Evolutionary conservation across 2,329 filamentous ascomycete genomes (phyloP).

Genomic region (Geosmithia morbida): DNA sequence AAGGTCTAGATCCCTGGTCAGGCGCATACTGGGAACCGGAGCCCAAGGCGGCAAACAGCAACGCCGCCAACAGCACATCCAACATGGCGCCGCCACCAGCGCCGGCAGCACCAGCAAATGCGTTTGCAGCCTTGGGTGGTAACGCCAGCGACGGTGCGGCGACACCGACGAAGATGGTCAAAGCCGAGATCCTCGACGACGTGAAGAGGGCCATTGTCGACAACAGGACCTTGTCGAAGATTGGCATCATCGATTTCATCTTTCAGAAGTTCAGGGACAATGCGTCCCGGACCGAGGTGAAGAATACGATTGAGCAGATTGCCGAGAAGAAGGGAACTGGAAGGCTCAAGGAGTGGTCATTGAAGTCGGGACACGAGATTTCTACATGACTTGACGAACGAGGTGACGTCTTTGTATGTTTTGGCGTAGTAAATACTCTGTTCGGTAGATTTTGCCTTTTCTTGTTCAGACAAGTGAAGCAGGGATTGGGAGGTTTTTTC

Average conservation of each 20-base stretch:
- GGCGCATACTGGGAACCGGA: constrained; percentile 53
- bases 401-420: no score
- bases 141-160: not conserved
- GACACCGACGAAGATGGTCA: constrained; percentile 15
- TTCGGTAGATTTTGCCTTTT: no score
- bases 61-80: constrained; percentile 4
- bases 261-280: constrained; percentile 21
- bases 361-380: constrained; percentile 23
- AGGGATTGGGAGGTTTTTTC: no score
- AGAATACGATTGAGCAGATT: constrained; percentile 24
- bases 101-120: constrained; percentile 17
- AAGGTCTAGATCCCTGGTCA: constrained; percentile 1
- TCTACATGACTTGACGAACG: constrained; percentile 6
- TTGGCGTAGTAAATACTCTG: no score
- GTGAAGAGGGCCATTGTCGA: constrained; percentile 25
- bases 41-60: constrained; percentile 11
- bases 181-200: constrained; percentile 23
- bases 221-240: constrained; percentile 23
- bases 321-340: constrained; percentile 23
- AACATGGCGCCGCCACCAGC: constrained; percentile 18
- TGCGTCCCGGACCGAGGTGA: constrained; percentile 23
- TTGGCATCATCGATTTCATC: constrained; percentile 24
- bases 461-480: no score
- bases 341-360: constrained; percentile 20
- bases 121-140: constrained; percentile 18